These are phyloP conservation scores for Pseudopyricularia javanii DNA, from an alignment of 2,329 filamentous ascomycete species.

Conservation along the genomic window DNA sequence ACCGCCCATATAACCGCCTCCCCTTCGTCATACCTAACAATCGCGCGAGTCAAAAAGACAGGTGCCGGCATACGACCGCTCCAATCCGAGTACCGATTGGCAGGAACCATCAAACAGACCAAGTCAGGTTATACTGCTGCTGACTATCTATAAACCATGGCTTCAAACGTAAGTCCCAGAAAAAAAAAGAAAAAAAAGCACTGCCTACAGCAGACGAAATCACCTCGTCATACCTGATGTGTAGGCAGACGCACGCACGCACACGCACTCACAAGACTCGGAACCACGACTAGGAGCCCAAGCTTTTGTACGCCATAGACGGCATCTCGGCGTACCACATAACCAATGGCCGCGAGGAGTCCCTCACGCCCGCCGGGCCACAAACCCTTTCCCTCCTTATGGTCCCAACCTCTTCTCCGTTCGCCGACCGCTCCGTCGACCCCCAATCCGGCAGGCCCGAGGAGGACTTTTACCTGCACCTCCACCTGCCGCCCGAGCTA, in stretches of 20 bases:
- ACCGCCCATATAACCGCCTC: background rate
- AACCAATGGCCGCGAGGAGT: slow-evolving; percentile 71
- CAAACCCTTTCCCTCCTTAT: slow-evolving; percentile 90
- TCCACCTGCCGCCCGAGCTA: slow-evolving; percentile 87
- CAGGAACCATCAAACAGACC: background rate
- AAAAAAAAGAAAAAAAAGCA: too few species aligned
- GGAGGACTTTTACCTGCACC: slow-evolving; percentile 93
- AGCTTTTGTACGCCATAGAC: slow-evolving; percentile 58
- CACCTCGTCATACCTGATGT: background rate
- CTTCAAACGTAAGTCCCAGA: slow-evolving; percentile 1
- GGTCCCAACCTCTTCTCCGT: slow-evolving; percentile 80
- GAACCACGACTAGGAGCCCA: slow-evolving; percentile 40
- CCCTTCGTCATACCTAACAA: background rate
- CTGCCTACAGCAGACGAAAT: too few species aligned
- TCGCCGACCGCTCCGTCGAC: slow-evolving; percentile 40
- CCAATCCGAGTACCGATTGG: background rate
- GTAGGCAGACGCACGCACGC: background rate
- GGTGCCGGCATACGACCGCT: too few species aligned
- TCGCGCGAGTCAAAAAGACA: background rate
- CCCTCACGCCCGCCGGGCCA: slow-evolving; percentile 72
- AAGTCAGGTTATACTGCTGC: background rate
- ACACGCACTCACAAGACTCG: background rate
- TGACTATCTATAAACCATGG: background rate
- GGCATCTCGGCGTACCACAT: slow-evolving; percentile 89
- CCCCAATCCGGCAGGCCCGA: slow-evolving; percentile 43